Evolutionary conservation across 352 stramenopile genomes (phyloP), one percentile per base, ranked within the genome.

Genomic region (Phytophthora nicotianae): DNA sequence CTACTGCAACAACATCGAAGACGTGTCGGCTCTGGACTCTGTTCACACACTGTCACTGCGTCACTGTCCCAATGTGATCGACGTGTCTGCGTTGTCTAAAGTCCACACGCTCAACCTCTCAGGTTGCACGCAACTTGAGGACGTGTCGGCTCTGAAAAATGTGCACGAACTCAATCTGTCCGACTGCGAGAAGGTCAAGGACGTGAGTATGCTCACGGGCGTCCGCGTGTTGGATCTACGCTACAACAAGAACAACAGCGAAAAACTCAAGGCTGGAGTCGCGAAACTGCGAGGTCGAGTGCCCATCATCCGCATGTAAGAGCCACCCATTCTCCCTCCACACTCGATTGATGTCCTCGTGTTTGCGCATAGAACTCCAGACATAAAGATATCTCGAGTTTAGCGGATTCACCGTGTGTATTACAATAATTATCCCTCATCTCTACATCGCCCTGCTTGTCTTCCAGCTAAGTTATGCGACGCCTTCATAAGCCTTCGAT

Each of bases 151-250:
- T 14, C 50, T 91, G 10, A 42, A 56, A 7, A 50, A 61, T 21
- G 82, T 88, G 27, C 75, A 86, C 47, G 69, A 83, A 40, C 72
- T 89, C 57, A 91, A 87, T 35, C 42, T 91, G 17, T 88, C 77
- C 50, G 72, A 88, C 62, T 91, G 82, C 61, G 62, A 52, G 7
- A 71, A 72, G 27, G 49, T 91, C 6, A 69, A 52, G 3, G 72
- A 88, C 50, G 50, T 89, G 13, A 66, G 65, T 7, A 84, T 82
- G 77, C 77, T 90, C n/a, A 73, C 60, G 0, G 65, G 75, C 19
- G 81, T 90, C 13, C 76, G 81, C 4, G 73, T 81, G 32, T 52
- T 91, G 16, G 75, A 89, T 56, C 51, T 93, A 29, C 79, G 81
- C 35, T 89, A 83, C 70, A 90, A 88, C 62, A 67, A 58, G 19